Percentiles rank a stretch among this genome's conserved stretches.
Conservation (phyloP, 2,329 filamentous ascomycete species). For the Calonectria honghensis region DNA sequence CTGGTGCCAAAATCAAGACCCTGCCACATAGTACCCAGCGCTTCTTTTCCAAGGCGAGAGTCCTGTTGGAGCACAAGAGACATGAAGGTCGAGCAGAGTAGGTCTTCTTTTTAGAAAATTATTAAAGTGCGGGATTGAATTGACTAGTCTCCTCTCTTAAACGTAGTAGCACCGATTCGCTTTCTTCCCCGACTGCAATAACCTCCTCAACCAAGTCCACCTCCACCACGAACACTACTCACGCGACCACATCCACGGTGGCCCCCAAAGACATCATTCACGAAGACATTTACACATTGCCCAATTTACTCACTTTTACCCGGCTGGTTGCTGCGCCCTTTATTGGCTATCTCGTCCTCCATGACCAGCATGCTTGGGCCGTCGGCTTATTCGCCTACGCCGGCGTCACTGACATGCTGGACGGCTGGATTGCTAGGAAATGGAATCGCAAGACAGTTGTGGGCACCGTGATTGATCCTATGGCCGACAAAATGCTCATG, state of each 20-base stretch:
- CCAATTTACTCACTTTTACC: conserved; percentile 92
- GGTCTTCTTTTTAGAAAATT: neutral
- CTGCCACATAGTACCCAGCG: conserved; percentile 7
- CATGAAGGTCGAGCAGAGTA: conserved; percentile 30
- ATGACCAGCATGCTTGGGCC: conserved; percentile 86
- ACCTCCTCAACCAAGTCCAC: conserved; percentile 10
- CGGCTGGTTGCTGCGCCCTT: conserved; percentile 88
- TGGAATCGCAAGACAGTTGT: conserved; percentile 96
- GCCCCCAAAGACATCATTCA: conserved; percentile 56
- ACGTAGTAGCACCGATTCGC: conserved; percentile 22
- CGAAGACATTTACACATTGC: conserved; percentile 98
- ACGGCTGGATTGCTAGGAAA: conserved; percentile 92
- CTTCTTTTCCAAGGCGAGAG: conserved; percentile 50
- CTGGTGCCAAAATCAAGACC: neutral
- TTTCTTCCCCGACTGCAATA: conserved; percentile 31
- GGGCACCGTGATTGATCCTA: conserved; percentile 94
- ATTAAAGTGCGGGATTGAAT: conserved; percentile 24
- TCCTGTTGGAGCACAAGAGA: conserved; percentile 42
- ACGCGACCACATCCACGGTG: conserved; percentile 19
- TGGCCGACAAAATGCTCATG: conserved; percentile 98
- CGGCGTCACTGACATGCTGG: conserved; percentile 91
- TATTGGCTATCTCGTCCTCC: conserved; percentile 91
- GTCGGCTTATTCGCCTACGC: conserved; percentile 94
- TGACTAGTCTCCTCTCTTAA: conserved; percentile 8
- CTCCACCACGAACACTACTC: conserved; percentile 9